Base-by-base conservation (phyloP, 352 stramenopile species). In the Phytophthora litchii region DNA sequence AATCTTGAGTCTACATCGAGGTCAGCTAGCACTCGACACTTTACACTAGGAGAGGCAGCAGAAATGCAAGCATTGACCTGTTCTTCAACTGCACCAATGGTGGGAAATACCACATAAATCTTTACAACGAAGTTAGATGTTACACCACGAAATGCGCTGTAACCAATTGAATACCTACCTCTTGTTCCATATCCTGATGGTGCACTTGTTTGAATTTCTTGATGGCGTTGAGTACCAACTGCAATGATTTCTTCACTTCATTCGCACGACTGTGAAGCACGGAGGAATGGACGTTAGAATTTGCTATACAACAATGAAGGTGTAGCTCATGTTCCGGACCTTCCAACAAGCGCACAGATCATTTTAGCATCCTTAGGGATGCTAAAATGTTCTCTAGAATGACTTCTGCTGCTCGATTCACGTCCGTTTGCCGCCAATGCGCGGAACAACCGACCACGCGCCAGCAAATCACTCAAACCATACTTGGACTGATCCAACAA, bases 321-420 rank as follows among this genome's bases (percentile, higher is more conserved):
- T 2, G 1, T 11, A 13, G 29, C 29, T 2, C 6, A 34, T 11
- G 29, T 13, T 13, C 3, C 29, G 10, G 6, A 88, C 82, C 82
- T 91, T 47, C 83, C 83, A 38, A 89, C 72, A 14, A 92, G 70
- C 2, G 78, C 80, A 42, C 78, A 89, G 14, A 92, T 74, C 10
- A 83, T 44, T n/a, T 85, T 72, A 3, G 71, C 76, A 40, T 83
- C 54, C 1, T 3, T 0, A 8, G 77, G 56, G 13, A 88, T 56
- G 1, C 54, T 64, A n/a, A 66, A 27, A 0, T 60, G 36, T 29
- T 66, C 36, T 52, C 74, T 53, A 7, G 19, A 36, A 4, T 11
- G 42, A 36, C 57, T 20, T 50, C 35, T 53, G 3, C 11, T 16
- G 9, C 17, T 45, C 36, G 4, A 36, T 27, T 74, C 48, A 11